phyloP scores from a whole-genome alignment of 2,329 filamentous ascomycete genomes.

The Dryadomyces sulphureus region DNA sequence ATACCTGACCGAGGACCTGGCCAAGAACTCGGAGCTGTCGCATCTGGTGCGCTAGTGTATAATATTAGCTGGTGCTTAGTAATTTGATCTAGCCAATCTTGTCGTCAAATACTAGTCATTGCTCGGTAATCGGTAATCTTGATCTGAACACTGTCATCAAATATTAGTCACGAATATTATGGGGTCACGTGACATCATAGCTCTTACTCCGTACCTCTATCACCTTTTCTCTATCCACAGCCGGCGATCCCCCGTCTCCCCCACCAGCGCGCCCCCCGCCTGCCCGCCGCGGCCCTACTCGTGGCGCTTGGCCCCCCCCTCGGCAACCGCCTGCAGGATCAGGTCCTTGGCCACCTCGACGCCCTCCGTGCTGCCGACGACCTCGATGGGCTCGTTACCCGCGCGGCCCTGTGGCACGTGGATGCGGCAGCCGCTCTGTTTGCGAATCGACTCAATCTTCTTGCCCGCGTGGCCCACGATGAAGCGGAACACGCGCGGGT shows the following conservation, averaged over 20 bases:
- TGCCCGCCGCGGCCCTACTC: background rate
- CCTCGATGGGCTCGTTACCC: constrained; percentile 71
- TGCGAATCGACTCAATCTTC: constrained; percentile 86
- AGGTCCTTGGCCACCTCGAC: constrained; percentile 78
- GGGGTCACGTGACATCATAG: too few species aligned
- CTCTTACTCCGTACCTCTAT: too few species aligned
- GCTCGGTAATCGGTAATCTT: too few species aligned
- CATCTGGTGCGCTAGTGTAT: constrained; percentile 5
- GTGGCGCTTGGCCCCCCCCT: constrained; percentile 26
- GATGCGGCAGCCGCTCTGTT: constrained; percentile 85
- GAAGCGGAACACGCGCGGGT: constrained; percentile 76
- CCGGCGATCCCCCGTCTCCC: background rate
- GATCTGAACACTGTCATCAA: too few species aligned
- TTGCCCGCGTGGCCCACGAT: constrained; percentile 81
- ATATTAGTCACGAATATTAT: too few species aligned
- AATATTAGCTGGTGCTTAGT: too few species aligned
- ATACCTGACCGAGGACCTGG: constrained; percentile 11
- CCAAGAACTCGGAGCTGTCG: constrained; percentile 8
- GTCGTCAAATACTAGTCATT: too few species aligned
- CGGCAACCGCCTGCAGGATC: constrained; percentile 70
- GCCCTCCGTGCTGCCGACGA: constrained; percentile 63
- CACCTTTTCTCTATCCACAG: background rate
- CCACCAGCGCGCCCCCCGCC: background rate
- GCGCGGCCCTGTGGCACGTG: constrained; percentile 59
- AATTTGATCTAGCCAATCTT: too few species aligned